Conservation (phyloP, 2,329 filamentous ascomycete genomes). For the Epichloe brachyelytri region DNA sequence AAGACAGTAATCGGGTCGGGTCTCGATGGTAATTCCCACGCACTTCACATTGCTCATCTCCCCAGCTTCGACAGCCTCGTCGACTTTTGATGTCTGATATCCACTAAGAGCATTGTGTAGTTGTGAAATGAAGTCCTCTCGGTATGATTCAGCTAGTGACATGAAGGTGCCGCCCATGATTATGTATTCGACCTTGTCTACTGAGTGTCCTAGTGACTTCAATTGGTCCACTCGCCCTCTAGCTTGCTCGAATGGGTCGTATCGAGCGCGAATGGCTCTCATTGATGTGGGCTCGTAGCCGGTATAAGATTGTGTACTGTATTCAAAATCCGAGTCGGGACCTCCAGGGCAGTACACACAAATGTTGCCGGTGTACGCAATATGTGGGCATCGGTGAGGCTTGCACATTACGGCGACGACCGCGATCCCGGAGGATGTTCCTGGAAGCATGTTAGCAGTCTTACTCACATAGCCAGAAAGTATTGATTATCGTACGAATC, state of each 20-base stretch:
- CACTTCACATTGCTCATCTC: slow-evolving; percentile 98
- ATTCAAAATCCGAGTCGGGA: slow-evolving; percentile 96
- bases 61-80: slow-evolving; percentile 86
- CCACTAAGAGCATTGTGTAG: slow-evolving; percentile 94
- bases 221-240: slow-evolving; percentile 93
- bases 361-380: slow-evolving; percentile 96
- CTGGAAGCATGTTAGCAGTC: slow-evolving; percentile 24
- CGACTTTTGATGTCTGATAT: slow-evolving; percentile 86
- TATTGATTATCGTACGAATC: slow-evolving; percentile 47
- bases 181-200: slow-evolving; percentile 99
- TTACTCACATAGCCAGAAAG: background rate
- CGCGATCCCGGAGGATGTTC: slow-evolving; percentile 90
- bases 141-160: slow-evolving; percentile 80
- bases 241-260: slow-evolving; percentile 96
- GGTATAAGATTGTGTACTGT: slow-evolving; percentile 97
- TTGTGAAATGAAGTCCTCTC: slow-evolving; percentile 88
- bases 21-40: slow-evolving; percentile 97
- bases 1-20: slow-evolving; percentile 88
- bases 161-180: slow-evolving; percentile 99
- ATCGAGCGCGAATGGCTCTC: slow-evolving; percentile 91
- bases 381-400: slow-evolving; percentile 92
- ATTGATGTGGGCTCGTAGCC: slow-evolving; percentile 98
- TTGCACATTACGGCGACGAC: slow-evolving; percentile 99
- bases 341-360: slow-evolving; percentile 98
- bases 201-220: slow-evolving; percentile 86